These are phyloP conservation scores for Alternaria sp. DNA, from an alignment of 2,329 filamentous ascomycete species.

Conservation along the genomic window DNA sequence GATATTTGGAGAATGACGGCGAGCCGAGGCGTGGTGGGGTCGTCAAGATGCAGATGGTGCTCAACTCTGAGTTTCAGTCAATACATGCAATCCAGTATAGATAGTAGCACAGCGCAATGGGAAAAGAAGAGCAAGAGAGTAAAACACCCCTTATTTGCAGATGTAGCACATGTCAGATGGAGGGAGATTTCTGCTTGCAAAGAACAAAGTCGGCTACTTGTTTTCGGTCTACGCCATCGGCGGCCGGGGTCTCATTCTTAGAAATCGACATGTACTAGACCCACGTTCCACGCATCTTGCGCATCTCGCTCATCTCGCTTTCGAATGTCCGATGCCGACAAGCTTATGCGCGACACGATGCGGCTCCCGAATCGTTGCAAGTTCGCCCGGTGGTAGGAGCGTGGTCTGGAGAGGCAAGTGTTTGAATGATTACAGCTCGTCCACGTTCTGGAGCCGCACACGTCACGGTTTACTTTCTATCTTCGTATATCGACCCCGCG, in stretches of 20 bases:
- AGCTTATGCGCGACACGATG: constrained; percentile 11
- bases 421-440: constrained; percentile 28
- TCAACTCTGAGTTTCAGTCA: constrained; percentile 19
- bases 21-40: constrained; percentile 26
- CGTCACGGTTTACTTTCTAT: constrained; percentile 27
- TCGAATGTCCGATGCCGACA: constrained; percentile 22
- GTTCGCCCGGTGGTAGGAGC: constrained; percentile 1
- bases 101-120: constrained; percentile 8
- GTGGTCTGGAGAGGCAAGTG: constrained; percentile 12
- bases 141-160: constrained; percentile 17
- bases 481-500: constrained; percentile 14
- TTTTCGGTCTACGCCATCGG: constrained; percentile 33
- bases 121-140: neutral
- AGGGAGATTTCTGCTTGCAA: constrained; percentile 22
- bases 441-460: constrained; percentile 28
- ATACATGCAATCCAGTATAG: constrained; percentile 14
- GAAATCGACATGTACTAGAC: constrained; percentile 37
- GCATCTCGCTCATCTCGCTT: constrained; percentile 8
- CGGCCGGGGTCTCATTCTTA: constrained; percentile 30
- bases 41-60: constrained; percentile 15
- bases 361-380: constrained; percentile 18
- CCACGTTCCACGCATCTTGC: constrained; percentile 17
- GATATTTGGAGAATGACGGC: constrained; percentile 28
- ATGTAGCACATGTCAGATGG: constrained; percentile 18
- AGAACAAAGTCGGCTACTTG: constrained; percentile 23